Evolutionary conservation across 352 stramenopile genomes (phyloP), one percentile per base, ranked within the genome.

Genomic region (Globisporangium acanthophoron): DNA sequence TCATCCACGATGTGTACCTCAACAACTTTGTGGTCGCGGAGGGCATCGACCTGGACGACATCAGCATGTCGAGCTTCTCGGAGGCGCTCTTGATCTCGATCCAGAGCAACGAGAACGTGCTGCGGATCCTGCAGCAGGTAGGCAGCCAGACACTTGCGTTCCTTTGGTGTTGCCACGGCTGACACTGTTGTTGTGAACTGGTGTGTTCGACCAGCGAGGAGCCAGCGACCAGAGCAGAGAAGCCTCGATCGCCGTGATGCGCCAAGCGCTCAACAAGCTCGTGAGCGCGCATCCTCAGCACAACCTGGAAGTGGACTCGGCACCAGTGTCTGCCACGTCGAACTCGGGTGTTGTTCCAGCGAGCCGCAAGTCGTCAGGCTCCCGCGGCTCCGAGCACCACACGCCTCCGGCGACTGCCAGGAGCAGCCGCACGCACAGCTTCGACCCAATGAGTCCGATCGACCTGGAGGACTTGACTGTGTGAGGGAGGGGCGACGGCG

Each of bases 1-100:
- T 93, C 31, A 56, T 94, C 39, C 69, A 88, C 31, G 80, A 91
- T 52, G 79, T 94, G 24, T 94, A 93, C 63, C 71, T 94, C 48
- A 77, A 85, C 65, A 90, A 91, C 51, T 91, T 92, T 58, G 73
- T 92, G 15, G 74, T 59, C 1, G 76, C 73, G 11, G 68, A 81
- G 12, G 67, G 72, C 5, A 67, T 86, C n/a, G 67, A 84, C 18
- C 61, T 92, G 7, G 71, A 85, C 16, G 78, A 85, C 58, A 77
- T 91, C 44, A 79, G 89, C 65, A 86, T 90, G 72, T 85, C 79
- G 39, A 70, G 79, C 1, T 85, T 93, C 48, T 91, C 79, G 0
- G 78, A 91, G 56, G 78, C 80, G 41, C 66, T 93, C 46, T 61
- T 91, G 37, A 91, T 91, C 37, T 90, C 80, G 3, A 91, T 93